Conservation (phyloP, 148 eudicot species). For the Chenopodium quinoa region DNA sequence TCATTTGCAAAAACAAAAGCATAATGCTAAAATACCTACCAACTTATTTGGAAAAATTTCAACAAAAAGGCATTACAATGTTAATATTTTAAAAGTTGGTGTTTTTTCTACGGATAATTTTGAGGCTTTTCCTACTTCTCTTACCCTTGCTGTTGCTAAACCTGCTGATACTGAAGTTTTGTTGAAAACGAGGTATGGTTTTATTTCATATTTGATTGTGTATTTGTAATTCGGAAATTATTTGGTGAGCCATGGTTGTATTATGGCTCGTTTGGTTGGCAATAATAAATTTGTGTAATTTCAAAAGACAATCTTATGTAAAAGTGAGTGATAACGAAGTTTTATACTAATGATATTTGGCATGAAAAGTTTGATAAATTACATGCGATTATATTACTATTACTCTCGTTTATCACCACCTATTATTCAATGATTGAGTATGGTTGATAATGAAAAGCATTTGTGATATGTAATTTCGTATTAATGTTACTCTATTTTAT, state of each 20-base stretch:
- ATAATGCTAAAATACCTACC: background rate
- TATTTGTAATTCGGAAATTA: background rate
- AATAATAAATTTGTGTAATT: background rate
- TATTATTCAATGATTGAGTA: background rate
- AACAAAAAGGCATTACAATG: background rate
- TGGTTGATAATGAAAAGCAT: no score
- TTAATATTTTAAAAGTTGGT: background rate
- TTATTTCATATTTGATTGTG: background rate
- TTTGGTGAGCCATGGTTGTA: no score
- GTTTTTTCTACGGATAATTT: constrained; percentile 9
- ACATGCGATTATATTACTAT: no score
- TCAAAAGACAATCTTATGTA: no score
- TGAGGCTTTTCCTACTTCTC: constrained; percentile 16
- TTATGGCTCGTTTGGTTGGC: background rate
- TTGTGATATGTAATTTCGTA: background rate
- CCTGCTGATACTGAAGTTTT: constrained; percentile 22
- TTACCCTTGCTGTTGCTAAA: constrained; percentile 25
- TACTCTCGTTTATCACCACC: no score
- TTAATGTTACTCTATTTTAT: background rate
- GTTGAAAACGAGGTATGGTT: constrained; percentile 16
- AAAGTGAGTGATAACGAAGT: no score
- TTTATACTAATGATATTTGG: no score
- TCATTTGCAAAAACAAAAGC: background rate
- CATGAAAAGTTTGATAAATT: no score
- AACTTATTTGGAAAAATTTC: constrained; percentile 4